Evolutionary conservation across 805 yeast genomes (phyloP), one percentile per base, ranked within the genome.

Genomic region (Yarrowia keelungensis): DNA sequence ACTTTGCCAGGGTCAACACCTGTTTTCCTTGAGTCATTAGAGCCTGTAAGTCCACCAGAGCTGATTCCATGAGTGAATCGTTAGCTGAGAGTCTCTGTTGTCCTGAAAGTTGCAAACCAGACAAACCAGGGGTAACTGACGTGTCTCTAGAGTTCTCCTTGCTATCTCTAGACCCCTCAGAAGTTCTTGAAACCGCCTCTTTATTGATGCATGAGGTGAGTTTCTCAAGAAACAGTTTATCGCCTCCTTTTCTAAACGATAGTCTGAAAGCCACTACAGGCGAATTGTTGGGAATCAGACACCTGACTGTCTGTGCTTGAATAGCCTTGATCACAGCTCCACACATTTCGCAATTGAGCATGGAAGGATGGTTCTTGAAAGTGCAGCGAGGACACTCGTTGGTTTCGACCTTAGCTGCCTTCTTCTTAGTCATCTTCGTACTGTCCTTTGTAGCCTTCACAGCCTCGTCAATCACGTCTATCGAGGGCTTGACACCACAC

Each of bases 261-360:
- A 62, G n/a, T 7, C 46, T 19, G 15, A 47, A 36, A 4, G 56
- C 54, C 11, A 19, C 42, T 3, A 59, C 42, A 3, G 65, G 65
- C 8, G 41, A 19, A 14, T 62, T 62, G 5, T 47, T 38, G 5
- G 56, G 67, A 3, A 47, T 46, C 41, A 62, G 56, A 14, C 22
- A 47, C 10, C 45, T 15, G 16, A 47, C 56, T 7, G 43, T 62
- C 10, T 62, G 67, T 14, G 46, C 46, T 38, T 62, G 47, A 12
- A 62, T 62, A 4, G 54, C 47, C 39, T 62, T 62, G 35, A 88
- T 75, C 22, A 81, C 80, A 0, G 88, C 81, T 0, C 97, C 97
- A 79, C 98, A 94, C 75, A 95, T 84, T 77, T 94, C 99, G 77
- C 99, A 94, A 71, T 81, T 82, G 45, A 82, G 78, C 81, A 94